These are phyloP conservation scores for Melanomma pulvis-pyrius DNA, from an alignment of 495 filamentous ascomycete genomes.

Conservation along the genomic window DNA sequence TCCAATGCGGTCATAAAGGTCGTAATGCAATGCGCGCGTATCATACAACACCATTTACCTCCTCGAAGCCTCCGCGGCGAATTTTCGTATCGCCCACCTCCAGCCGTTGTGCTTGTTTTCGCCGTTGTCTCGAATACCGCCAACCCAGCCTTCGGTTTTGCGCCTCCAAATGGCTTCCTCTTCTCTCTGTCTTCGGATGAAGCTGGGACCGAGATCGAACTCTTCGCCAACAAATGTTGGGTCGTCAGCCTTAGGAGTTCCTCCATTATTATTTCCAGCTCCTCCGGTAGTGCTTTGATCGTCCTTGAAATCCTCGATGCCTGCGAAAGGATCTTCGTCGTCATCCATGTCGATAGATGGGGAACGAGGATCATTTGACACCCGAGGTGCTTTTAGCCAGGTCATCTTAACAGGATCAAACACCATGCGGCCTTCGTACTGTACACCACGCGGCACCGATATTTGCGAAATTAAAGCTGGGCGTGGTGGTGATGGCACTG, in stretches of 20 bases:
- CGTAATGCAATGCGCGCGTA: slow-evolving; percentile 19
- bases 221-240: slow-evolving; percentile 68
- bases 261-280: slow-evolving; percentile 21
- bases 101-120: slow-evolving; percentile 46
- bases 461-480: slow-evolving; percentile 95
- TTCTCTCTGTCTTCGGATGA: slow-evolving; percentile 81
- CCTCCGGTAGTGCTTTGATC: slow-evolving; percentile 41
- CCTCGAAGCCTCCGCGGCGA: slow-evolving; percentile 13
- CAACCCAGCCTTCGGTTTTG: slow-evolving; percentile 78
- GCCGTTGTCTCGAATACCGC: slow-evolving; percentile 55
- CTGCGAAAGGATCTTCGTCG: slow-evolving; percentile 78
- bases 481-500: not conserved
- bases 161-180: slow-evolving; percentile 90
- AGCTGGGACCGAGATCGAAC: slow-evolving; percentile 95
- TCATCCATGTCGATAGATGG: slow-evolving; percentile 50
- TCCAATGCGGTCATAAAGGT: slow-evolving; percentile 28
- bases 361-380: slow-evolving; percentile 32
- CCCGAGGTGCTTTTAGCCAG: slow-evolving; percentile 68
- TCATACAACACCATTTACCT: slow-evolving; percentile 13
- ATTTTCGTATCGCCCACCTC: slow-evolving; percentile 33
- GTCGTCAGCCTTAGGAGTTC: slow-evolving; percentile 32
- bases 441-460: slow-evolving; percentile 70
- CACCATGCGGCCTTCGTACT: slow-evolving; percentile 93
- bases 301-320: slow-evolving; percentile 68
- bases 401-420: slow-evolving; percentile 96